Evolutionary conservation across 2,329 filamentous ascomycete genomes (phyloP), one percentile per base, ranked within the genome.

Genomic region (Daldinia sp.): DNA sequence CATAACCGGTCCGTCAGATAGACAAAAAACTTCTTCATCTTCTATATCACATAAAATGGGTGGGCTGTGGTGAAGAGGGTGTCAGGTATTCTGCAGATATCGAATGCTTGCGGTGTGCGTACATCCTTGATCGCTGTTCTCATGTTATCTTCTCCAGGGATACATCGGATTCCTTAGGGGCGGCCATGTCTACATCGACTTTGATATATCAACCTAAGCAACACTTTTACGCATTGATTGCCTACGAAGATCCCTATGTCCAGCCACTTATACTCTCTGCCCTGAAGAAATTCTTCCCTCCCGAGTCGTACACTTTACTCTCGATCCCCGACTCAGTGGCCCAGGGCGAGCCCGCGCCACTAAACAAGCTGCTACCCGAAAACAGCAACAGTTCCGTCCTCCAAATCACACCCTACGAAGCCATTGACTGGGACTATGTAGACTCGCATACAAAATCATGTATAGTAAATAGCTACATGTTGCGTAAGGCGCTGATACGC

Each of bases 401-500:
- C 2, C 91, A 97, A 76, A 94, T 96, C 74, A 86, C 87, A 2
- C 86, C 91, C 30, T 99, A 99, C 78, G 95, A 99, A 77, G 82
- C 86, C 39, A 86, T 98, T 61, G 91, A 96, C 74, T 98, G 97
- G 76, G 88, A 91, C 56, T 87, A 90, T 71, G 85, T 91, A 15
- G 82, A 90, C 59, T 76, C 81, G 1, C 82, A 92, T 69, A 78
- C 90, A 0, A 74, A 77, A 0, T 87, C 86, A 0, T 87, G 85
- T 9, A 81, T 97, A 1, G 83, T 92, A 70, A 98, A 97, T 78
- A 92, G 92, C 73, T 98, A 97, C 77, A 86, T 97, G 74, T 96
- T 98, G 75, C 91, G 95, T 72, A 98, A 98, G 81, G 95, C 95
- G 0, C 83, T 99, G 17, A 98, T 98, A 71, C 87, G 95, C 61